Conservation (phyloP, 768 basidiomycete genomes). For the Psilocybe cyanescens region DNA sequence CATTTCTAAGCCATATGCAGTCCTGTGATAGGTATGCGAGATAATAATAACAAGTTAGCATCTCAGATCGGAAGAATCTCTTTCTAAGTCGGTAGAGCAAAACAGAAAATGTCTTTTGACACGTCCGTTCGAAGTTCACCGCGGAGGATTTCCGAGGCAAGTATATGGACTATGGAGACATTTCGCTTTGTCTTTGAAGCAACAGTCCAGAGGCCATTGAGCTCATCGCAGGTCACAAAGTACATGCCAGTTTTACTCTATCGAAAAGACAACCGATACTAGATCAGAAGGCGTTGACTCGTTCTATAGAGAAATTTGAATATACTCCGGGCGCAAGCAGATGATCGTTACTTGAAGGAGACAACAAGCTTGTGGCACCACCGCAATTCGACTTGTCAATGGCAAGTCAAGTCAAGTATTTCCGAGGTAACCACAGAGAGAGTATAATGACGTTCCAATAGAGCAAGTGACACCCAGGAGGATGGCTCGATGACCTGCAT, state of each 20-base stretch:
- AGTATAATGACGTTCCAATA: background rate
- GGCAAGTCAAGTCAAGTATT: background rate
- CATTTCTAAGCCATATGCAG: background rate
- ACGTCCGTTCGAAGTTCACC: background rate
- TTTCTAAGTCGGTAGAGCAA: background rate
- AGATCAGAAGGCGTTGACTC: background rate
- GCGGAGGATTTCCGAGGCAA: background rate
- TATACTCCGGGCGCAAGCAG: background rate
- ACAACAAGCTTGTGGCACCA: background rate
- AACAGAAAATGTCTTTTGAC: background rate
- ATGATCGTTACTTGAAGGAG: background rate
- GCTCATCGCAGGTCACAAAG: background rate
- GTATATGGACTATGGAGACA: too few relatives aligned
- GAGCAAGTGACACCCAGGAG: background rate
- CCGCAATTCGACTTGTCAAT: constrained; percentile 1
- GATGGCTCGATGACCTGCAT: constrained; percentile 1
- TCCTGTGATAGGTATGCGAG: background rate
- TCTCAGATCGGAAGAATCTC: background rate
- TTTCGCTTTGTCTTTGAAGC: too few relatives aligned
- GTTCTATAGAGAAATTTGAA: background rate
- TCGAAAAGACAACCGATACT: background rate
- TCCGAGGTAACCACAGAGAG: background rate
- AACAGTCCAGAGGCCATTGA: too few relatives aligned
- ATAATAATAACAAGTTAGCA: background rate
- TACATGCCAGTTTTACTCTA: background rate